Base-by-base conservation (phyloP, 192 early-diverging fungal genomes). In the Backusella tuberculispora region DNA sequence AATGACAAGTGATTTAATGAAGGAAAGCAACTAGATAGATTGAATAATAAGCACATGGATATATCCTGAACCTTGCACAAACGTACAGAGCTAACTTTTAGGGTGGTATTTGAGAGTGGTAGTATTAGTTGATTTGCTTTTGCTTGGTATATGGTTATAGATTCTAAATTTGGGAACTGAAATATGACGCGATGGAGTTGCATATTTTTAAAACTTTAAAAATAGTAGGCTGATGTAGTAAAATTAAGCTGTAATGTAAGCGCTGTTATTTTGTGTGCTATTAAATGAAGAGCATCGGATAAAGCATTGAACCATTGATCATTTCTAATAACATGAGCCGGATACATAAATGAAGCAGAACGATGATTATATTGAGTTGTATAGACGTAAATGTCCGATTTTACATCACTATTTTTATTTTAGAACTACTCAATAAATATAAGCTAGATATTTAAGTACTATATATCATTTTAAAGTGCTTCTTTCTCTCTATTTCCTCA, bases 81-180 rank as follows among this genome's bases (percentile, higher is more conserved):
- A 26, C 21, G 53, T 26, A 60, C 5, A 26, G 21, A 26, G 26
- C 24, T 24, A 19, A 60, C 53, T 2, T 60, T 60, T 12, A 26
- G 5, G 3, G 9, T 10, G 21, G 21, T 19, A 10, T 60, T 60
- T 12, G 9, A 60, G 3, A 12, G 4, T 60, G 53, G n/a, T 1
- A 50, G 4, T n/a, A 9, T 60, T 21, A 60, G 4, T 26, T 60
- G 53, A 2, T 60, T 60, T 24, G 53, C 53, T 26, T 60, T 60
- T 12, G 53, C 53, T 60, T 60, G 53, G 10, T 60, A 60, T 13
- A 60, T 4, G 12, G 53, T 60, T 8, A 60, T 4, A 4, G 53
- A 19, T 24, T 60, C 53, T 26, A 60, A 24, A 12, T 60, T 60
- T 60, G 53, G 53, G 26, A 60, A 60, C 24, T 60, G 53, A 60